Percentiles rank a stretch among this genome's conserved stretches.
Conservation (phyloP, 106 monocot species). For the Ottelia alismoides region DNA sequence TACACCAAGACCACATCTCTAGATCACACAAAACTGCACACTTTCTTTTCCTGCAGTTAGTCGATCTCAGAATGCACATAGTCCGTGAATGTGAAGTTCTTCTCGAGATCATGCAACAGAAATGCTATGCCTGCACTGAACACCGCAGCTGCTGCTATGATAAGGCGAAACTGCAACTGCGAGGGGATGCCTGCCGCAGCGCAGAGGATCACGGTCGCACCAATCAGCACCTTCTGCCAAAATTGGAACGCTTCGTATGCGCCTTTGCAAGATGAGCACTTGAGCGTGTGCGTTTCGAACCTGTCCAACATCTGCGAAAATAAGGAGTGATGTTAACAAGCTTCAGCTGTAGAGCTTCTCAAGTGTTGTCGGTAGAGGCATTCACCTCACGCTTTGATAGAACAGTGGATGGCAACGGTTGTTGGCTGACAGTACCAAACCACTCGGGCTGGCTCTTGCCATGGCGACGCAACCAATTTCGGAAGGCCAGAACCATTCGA, state of each 20-base stretch:
- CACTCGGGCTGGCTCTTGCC: slow-evolving; percentile 90
- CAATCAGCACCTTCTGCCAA: slow-evolving; percentile 54
- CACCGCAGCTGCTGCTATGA: slow-evolving; percentile 50
- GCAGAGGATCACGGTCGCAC: slow-evolving; percentile 36
- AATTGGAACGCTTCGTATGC: slow-evolving; percentile 52
- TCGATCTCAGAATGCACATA: slow-evolving; percentile 94
- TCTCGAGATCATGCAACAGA: slow-evolving; percentile 53
- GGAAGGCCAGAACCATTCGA: slow-evolving; percentile 65
- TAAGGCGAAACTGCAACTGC: slow-evolving; percentile 26
- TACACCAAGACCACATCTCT: no score
- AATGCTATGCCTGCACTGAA: slow-evolving; percentile 54
- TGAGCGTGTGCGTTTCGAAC: slow-evolving; percentile 80
- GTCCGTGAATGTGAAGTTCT: slow-evolving; percentile 78
- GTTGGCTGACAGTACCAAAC: slow-evolving; percentile 53
- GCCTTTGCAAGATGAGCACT: slow-evolving; percentile 83
- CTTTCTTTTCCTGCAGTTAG: no score
- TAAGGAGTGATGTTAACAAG: no score
- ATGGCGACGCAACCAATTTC: slow-evolving; percentile 70
- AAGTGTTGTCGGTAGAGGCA: no score
- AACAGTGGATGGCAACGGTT: slow-evolving; percentile 65
- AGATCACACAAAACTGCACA: no score
- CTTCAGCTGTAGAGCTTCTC: no score
- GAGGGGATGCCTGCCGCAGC: slow-evolving; percentile 56
- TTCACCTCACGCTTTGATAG: slow-evolving; percentile 80
- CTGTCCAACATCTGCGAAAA: slow-evolving; percentile 77